phyloP scores from a whole-genome alignment of 768 basidiomycete genomes.

The Multifurca ochricompacta region DNA sequence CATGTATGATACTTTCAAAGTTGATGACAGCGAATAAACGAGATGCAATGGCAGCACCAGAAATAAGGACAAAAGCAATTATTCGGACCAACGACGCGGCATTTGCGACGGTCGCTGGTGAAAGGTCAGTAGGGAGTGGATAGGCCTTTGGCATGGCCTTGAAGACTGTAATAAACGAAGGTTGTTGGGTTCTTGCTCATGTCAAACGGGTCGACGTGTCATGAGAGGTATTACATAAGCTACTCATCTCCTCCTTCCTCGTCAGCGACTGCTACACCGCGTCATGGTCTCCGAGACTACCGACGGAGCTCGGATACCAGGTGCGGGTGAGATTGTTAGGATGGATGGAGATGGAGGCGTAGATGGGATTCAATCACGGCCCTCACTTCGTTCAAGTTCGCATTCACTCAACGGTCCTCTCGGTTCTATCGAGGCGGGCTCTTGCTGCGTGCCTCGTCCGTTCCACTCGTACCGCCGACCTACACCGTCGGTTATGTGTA shows the following conservation, averaged over 20 bases:
- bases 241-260: too few species aligned
- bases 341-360: conserved; percentile 8
- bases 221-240: conserved; percentile 6
- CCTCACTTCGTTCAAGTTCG: neutral
- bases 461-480: conserved; percentile 17
- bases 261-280: neutral
- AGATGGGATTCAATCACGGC: neutral
- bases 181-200: neutral
- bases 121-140: conserved; percentile 60
- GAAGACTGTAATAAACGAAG: too few species aligned
- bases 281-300: conserved; percentile 10
- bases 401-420: conserved; percentile 4
- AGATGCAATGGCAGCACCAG: conserved; percentile 90
- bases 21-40: conserved; percentile 96
- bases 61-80: conserved; percentile 83
- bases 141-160: conserved; percentile 72
- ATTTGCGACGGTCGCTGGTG: conserved; percentile 70
- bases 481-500: conserved; percentile 77
- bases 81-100: conserved; percentile 88
- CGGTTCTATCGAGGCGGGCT: conserved; percentile 1
- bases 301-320: conserved; percentile 6
- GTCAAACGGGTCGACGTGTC: conserved; percentile 7
- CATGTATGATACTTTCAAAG: conserved; percentile 99
- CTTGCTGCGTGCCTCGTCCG: conserved; percentile 26
- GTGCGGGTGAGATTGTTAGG: conserved; percentile 2